Conservation (phyloP, 2,329 filamentous ascomycete genomes). For the Aspergillus sp. region DNA sequence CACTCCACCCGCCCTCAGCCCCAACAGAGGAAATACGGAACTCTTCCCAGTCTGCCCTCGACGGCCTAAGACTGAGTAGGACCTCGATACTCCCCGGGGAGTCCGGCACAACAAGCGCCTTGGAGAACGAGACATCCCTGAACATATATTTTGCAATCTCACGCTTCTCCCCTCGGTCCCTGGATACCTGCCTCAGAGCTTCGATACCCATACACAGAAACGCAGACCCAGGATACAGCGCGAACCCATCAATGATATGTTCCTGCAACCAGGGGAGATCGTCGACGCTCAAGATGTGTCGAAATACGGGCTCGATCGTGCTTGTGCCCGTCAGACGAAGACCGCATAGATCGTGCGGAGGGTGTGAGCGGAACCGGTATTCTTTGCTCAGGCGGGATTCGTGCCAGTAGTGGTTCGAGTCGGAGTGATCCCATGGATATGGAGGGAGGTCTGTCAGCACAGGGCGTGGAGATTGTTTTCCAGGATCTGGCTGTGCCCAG, state of each 20-base stretch:
- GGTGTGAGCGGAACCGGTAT: slow-evolving; percentile 12
- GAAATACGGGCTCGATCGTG: not conserved
- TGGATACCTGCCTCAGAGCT: not conserved
- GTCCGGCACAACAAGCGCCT: slow-evolving; percentile 8
- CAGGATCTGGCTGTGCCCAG: not conserved
- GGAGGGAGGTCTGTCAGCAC: slow-evolving; percentile 3
- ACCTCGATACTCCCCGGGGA: not conserved
- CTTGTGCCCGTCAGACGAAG: not conserved
- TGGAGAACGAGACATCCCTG: not conserved
- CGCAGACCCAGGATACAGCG: not conserved
- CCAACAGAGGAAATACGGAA: slow-evolving; percentile 1
- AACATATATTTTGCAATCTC: not conserved
- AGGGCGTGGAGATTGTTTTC: not conserved
- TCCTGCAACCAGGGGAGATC: slow-evolving; percentile 6
- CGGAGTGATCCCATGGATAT: slow-evolving; percentile 16
- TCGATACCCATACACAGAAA: slow-evolving; percentile 7
- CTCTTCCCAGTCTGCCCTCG: not conserved
- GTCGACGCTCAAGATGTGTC: slow-evolving; percentile 7
- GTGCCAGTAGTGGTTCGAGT: slow-evolving; percentile 3
- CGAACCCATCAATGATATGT: slow-evolving; percentile 12
- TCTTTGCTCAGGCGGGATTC: slow-evolving; percentile 9
- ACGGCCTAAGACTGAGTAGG: not conserved
- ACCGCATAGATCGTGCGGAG: slow-evolving; percentile 17
- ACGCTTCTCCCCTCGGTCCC: not conserved
- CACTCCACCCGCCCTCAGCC: not conserved